Evolutionary conservation across 208 protist genomes (phyloP).

Genomic region (Strigomonas oncopelti): DNA sequence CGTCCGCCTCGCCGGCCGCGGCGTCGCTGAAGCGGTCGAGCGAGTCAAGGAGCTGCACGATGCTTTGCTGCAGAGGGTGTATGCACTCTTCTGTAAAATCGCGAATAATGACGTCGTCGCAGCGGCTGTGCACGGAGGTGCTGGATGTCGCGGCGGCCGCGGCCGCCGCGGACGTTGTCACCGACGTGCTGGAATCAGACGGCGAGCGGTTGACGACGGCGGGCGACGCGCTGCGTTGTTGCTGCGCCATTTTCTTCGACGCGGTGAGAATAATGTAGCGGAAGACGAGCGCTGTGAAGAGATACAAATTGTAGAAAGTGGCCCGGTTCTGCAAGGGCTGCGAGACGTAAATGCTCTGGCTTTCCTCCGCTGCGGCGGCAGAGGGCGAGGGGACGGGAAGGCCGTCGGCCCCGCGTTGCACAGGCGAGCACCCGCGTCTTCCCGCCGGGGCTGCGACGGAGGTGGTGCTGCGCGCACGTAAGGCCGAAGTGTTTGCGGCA

Average conservation of each 20-base stretch:
- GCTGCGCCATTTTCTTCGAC: conserved; percentile 6
- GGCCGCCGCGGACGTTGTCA: not conserved
- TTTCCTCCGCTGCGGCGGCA: no score
- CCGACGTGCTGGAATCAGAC: not conserved
- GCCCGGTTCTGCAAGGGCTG: conserved; percentile 9
- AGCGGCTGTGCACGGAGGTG: not conserved
- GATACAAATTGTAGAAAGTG: conserved; percentile 26
- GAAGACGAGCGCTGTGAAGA: conserved; percentile 41
- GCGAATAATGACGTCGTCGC: not conserved
- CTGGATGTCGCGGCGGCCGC: not conserved
- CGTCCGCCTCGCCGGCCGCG: not conserved
- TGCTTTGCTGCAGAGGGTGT: conserved; percentile 23
- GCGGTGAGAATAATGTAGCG: conserved; percentile 34
- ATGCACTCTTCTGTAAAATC: conserved; percentile 20
- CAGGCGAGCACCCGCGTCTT: not conserved
- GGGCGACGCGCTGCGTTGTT: not conserved
- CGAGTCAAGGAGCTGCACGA: conserved; percentile 28
- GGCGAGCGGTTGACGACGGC: not conserved
- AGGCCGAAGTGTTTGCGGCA: not conserved
- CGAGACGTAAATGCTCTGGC: not conserved
- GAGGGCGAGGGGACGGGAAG: not conserved
- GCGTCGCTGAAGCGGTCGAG: conserved; percentile 4
- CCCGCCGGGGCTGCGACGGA: no score
- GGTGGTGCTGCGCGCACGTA: not conserved
- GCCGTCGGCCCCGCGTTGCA: not conserved